These are phyloP conservation scores for Stagonosporopsis cucurbitacearum DNA, from an alignment of 2,329 filamentous ascomycete species.

Conservation along the genomic window DNA sequence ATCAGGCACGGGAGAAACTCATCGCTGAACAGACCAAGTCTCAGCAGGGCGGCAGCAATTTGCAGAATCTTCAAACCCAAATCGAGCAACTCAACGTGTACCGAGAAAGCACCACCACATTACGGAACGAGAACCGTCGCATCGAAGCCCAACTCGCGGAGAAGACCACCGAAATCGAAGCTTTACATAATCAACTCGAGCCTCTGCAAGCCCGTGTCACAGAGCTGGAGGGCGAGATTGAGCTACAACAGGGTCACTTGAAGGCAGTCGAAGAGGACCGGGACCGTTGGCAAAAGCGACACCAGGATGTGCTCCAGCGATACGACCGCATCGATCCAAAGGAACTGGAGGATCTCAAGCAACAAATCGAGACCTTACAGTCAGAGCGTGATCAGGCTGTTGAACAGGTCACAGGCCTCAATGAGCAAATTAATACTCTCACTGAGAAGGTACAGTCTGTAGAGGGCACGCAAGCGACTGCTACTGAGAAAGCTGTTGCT, in stretches of 20 bases:
- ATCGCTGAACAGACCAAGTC: constrained; percentile 82
- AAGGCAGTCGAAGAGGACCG: constrained; percentile 89
- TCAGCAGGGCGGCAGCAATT: constrained; percentile 76
- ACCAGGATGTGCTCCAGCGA: constrained; percentile 92
- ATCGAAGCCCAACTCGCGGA: constrained; percentile 77
- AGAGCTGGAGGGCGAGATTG: constrained; percentile 81
- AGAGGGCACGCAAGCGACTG: constrained; percentile 20
- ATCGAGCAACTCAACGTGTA: constrained; percentile 95
- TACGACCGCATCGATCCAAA: constrained; percentile 95
- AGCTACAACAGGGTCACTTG: constrained; percentile 85
- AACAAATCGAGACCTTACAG: constrained; percentile 66
- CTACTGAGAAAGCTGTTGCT: constrained; percentile 24
- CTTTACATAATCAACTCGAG: constrained; percentile 76
- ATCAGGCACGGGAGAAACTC: constrained; percentile 86
- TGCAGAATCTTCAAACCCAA: constrained; percentile 92
- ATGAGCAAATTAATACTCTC: constrained; percentile 53
- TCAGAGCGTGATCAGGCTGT: constrained; percentile 62
- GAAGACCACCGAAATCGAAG: constrained; percentile 76
- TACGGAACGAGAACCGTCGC: constrained; percentile 84
- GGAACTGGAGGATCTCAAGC: constrained; percentile 88
- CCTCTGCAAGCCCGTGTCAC: constrained; percentile 81
- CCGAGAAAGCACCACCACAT: constrained; percentile 89
- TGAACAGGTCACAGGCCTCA: constrained; percentile 56
- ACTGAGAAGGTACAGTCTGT: constrained; percentile 56
- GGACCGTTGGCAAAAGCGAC: constrained; percentile 94